Evolutionary conservation across 805 yeast species (phyloP).

Genomic region (Wickerhamomyces tratensis): DNA sequence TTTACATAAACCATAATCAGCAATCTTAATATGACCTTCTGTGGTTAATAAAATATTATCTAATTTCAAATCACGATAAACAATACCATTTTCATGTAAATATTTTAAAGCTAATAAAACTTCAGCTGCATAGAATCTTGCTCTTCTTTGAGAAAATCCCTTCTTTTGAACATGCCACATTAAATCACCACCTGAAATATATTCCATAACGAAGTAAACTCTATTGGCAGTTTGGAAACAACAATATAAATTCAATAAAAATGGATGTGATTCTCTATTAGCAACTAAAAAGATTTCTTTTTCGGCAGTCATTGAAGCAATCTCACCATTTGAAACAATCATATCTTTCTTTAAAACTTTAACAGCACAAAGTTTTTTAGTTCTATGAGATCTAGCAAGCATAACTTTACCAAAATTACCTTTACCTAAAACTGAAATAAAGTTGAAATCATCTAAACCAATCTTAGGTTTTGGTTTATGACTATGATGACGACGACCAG

Average conservation of each 20-base stretch:
- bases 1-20: conserved; percentile 96
- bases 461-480: conserved; percentile 46
- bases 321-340: conserved; percentile 91
- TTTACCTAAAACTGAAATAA: conserved; percentile 91
- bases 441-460: conserved; percentile 91
- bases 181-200: conserved; percentile 94
- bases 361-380: conserved; percentile 80
- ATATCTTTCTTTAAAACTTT: conserved; percentile 95
- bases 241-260: conserved; percentile 80
- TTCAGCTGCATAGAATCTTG: conserved; percentile 96
- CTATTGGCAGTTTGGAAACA: conserved; percentile 98
- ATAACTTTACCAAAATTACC: conserved; percentile 99
- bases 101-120: conserved; percentile 84
- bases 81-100: conserved; percentile 92
- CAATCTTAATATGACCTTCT: conserved; percentile 92
- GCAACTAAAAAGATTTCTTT: conserved; percentile 82
- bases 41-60: conserved; percentile 87
- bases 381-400: conserved; percentile 88
- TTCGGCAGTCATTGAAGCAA: conserved; percentile 90
- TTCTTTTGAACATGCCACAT: conserved; percentile 99
- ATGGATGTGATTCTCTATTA: conserved; percentile 86
- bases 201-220: conserved; percentile 97
- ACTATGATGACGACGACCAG: conserved; percentile 1
- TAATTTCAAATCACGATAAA: conserved; percentile 91
- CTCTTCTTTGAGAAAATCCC: conserved; percentile 80